These are phyloP conservation scores for Tylopilus sp. DNA, from an alignment of 1,284 basidiomycete genomes.

Conservation along the genomic window DNA sequence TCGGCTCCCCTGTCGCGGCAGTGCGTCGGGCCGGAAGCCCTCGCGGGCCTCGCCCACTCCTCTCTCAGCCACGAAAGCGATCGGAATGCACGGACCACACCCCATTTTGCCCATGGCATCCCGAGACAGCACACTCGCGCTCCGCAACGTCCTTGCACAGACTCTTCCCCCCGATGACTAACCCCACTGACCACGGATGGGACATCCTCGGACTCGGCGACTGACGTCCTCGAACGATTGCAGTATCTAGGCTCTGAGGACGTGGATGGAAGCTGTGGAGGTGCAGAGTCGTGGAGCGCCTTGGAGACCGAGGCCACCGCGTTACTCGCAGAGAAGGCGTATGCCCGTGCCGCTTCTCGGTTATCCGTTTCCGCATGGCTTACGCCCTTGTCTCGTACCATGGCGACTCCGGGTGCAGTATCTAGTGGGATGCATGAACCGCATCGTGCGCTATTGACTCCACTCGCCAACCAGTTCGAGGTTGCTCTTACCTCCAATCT, in stretches of 20 bases:
- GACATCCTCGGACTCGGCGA: constrained; percentile 55
- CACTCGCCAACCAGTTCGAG: constrained; percentile 94
- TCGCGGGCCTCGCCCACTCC: too few species aligned
- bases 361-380: constrained; percentile 88
- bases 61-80: too few species aligned
- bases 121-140: constrained; percentile 86
- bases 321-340: constrained; percentile 81
- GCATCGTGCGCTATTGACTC: constrained; percentile 85
- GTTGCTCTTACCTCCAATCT: constrained; percentile 88
- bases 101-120: constrained; percentile 93
- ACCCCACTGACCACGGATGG: neutral
- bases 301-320: constrained; percentile 91
- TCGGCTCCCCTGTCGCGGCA: too few species aligned
- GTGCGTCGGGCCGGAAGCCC: too few species aligned
- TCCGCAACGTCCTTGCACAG: constrained; percentile 71
- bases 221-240: constrained; percentile 76
- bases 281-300: constrained; percentile 96
- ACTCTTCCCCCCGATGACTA: constrained; percentile 58
- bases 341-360: constrained; percentile 88
- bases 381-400: constrained; percentile 91
- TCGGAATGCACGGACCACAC: constrained; percentile 75
- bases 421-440: constrained; percentile 69
- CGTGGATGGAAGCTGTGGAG: constrained; percentile 87
- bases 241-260: constrained; percentile 85
- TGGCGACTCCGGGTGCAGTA: constrained; percentile 56